Evolutionary conservation across 75 land plant species (phyloP), one percentile per base, ranked within the genome.

Genomic region (Pinus taeda): DNA sequence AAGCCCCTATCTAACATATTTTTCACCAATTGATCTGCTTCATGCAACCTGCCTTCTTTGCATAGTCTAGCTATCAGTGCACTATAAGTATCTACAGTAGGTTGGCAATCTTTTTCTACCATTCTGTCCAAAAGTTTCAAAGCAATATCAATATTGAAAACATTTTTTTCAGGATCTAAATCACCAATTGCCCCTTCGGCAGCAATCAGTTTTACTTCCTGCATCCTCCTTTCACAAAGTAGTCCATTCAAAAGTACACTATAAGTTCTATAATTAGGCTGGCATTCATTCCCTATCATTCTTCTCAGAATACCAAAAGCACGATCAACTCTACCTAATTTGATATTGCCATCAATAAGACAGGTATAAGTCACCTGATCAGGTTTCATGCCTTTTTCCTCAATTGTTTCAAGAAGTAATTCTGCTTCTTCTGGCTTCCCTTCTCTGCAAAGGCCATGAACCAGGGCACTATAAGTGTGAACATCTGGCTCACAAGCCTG

Each of bases 1-100:
- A 90, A 76, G 36, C 91, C 98, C 76, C 79, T 82, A 20, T 85
- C 78, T 77, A 58, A 75, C 96, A 95, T 93, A 33, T 57, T 77
- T 77, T 66, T 76, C 30, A 90, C 74, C 79, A 91, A 72, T 71
- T 76, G 78, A n/a, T 84, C 81, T 77, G 85, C 87, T 72, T 90
- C 92, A 75, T 77, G 85, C 42, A 84, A 65, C 59, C 87, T 85
- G 4, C 85, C 83, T 3, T 56, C 85, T 62, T 78, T 74, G 75
- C 86, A 83, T 42, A 90, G 82, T 64, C 88, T 92, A 13, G 73
- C 78, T 33, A 85, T 82, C 5, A 92, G 79, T 12, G 73, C 76
- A 74, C 82, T 75, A 74, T 85, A 94, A 39, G 87, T 81, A 6
- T 82, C 70, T 13, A 79, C 36, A 64, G 80, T 77, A n/a, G 91